Evolutionary conservation across 768 basidiomycete genomes (phyloP).

Genomic region (Auriscalpium vulgare): DNA sequence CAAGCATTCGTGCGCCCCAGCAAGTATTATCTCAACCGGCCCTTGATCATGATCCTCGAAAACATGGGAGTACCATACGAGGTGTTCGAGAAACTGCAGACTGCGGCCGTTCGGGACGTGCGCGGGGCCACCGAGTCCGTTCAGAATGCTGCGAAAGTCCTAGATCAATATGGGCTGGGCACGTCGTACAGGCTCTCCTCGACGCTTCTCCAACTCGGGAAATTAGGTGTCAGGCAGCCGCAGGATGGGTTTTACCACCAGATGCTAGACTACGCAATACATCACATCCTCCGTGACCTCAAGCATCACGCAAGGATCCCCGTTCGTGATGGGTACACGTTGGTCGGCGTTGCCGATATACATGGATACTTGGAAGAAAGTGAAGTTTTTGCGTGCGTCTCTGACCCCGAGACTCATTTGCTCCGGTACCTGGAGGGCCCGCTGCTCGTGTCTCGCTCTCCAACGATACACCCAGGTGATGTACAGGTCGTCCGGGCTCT

Average conservation of each 20-base stretch:
- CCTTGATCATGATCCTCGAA: constrained; percentile 57
- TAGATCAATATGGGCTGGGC: constrained; percentile 53
- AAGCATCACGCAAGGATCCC: constrained; percentile 63
- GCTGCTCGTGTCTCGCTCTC: constrained; percentile 53
- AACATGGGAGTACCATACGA: constrained; percentile 49
- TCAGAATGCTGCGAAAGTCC: constrained; percentile 35
- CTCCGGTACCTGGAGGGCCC: constrained; percentile 44
- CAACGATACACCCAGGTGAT: constrained; percentile 64
- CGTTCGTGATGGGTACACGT: constrained; percentile 51
- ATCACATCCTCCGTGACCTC: constrained; percentile 58
- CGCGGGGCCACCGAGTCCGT: constrained; percentile 35
- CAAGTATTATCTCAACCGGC: constrained; percentile 49
- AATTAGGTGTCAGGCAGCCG: constrained; percentile 34
- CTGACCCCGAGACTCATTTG: constrained; percentile 28
- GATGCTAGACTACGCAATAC: constrained; percentile 44
- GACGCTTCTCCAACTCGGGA: constrained; percentile 40
- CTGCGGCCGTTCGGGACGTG: constrained; percentile 41
- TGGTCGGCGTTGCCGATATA: constrained; percentile 68
- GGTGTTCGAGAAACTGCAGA: constrained; percentile 47
- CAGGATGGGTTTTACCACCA: constrained; percentile 42
- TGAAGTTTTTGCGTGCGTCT: constrained; percentile 57
- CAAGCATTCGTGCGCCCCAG: constrained; percentile 54
- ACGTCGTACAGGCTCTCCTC: constrained; percentile 48
- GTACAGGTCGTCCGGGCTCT: constrained; percentile 54
- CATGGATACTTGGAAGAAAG: constrained; percentile 42